Evolutionary conservation across 108 stramenopile genomes (phyloP).

Genomic region (Pseudonitzschia delicatissima): DNA sequence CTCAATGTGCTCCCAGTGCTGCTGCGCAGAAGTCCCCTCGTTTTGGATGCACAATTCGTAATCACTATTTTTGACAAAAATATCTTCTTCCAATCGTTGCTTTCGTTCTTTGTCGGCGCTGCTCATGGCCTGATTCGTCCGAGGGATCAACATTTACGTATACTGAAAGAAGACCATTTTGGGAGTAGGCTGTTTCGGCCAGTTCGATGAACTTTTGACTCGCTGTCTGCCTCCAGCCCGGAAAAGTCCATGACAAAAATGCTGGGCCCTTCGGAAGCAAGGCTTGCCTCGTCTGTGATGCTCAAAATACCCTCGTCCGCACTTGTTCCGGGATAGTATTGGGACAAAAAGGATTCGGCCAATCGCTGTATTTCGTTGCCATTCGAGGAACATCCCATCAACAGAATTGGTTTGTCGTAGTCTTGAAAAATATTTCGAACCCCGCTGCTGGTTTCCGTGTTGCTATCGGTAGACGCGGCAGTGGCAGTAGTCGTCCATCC

Average conservation of each 20-base stretch:
- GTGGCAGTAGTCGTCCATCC: constrained; percentile 1
- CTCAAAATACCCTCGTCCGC: neutral
- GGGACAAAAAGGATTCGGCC: constrained; percentile 50
- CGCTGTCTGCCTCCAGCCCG: constrained; percentile 20
- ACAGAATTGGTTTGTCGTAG: constrained; percentile 81
- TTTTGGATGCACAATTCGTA: constrained; percentile 82
- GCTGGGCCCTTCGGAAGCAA: constrained; percentile 34
- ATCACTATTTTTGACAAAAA: constrained; percentile 70
- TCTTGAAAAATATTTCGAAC: constrained; percentile 49
- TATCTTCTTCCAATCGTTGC: constrained; percentile 53
- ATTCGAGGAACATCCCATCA: constrained; percentile 59
- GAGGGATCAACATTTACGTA: constrained; percentile 77
- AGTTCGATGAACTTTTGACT: constrained; percentile 32
- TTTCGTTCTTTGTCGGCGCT: constrained; percentile 9
- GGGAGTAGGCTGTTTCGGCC: constrained; percentile 55
- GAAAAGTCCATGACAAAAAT: constrained; percentile 70
- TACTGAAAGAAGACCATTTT: constrained; percentile 48
- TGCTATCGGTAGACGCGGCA: neutral
- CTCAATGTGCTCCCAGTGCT: constrained; percentile 65
- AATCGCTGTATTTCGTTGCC: constrained; percentile 66
- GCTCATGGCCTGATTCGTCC: constrained; percentile 26
- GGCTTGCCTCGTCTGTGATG: constrained; percentile 36
- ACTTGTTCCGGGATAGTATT: constrained; percentile 28
- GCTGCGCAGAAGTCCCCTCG: constrained; percentile 41
- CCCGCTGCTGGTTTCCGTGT: neutral